Base-by-base conservation (phyloP, 306 rosid species). In the Geum urbanum region DNA sequence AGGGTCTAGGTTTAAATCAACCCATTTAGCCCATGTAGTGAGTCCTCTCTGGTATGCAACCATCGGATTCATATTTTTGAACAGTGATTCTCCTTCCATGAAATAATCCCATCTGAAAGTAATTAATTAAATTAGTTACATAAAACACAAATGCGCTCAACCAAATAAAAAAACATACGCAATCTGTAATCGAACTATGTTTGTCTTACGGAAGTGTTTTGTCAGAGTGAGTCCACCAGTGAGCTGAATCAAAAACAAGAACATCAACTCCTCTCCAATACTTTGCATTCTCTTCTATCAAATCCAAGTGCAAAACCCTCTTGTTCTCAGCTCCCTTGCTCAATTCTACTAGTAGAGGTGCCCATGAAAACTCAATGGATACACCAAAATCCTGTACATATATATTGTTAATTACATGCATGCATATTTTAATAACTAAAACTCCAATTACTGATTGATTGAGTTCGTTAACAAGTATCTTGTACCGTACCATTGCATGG, bases 171-270 rank as follows among this genome's bases (percentile, higher is more conserved):
- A 27, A 27, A 27, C 32, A 27, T 1, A 2, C 2, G 32, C 32
- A 27, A 27, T 27, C 32, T 27, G 32, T 27, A 27, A 27, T 27
- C 32, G 32, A 27, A 27, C 32, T 27, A 1, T 1, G 2, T 27
- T 54, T 56, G 51, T 53, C 92, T 92, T 91, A 94, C 99, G 99
- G 83, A 73, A 87, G 81, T 50, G 80, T 60, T 80, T 83, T 72
- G 70, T 85, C 95, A 39, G 95, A 88, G 79, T 94, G 99, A 85
- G 99, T 90, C 99, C 97, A 94, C 99, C 99, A 91, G 80, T 94
- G 97, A 22, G 98, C 98, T 56, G 98, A 94, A 85, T 90, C 98
- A 71, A 94, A 94, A 43, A 88, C 90, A 20, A 94, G 97, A 69
- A 94, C 32, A 66, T 94, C 96, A 67, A 69, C 98, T 68, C 97